A percentile compares a stretch with the other conserved stretches of the same genome.
These are phyloP conservation scores for Verticillium dahliae DNA, from an alignment of 2,329 filamentous ascomycete genomes.

Conservation along the genomic window DNA sequence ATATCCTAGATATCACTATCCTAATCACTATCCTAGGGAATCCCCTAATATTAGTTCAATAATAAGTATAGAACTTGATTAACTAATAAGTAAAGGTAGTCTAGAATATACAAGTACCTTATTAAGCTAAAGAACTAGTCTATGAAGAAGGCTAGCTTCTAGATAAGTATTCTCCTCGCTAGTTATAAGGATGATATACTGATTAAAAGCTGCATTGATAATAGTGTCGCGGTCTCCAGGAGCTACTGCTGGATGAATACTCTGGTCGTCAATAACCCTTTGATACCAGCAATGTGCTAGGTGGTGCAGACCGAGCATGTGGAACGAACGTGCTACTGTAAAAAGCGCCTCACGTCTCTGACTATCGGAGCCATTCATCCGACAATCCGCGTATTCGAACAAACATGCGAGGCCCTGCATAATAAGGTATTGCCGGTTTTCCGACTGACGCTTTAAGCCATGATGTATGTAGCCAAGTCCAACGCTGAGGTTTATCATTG, in stretches of 20 bases:
- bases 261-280: conserved; percentile 1
- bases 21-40: no score
- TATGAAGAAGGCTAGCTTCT: background rate
- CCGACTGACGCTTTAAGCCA: conserved; percentile 79
- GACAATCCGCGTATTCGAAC: conserved; percentile 60
- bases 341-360: conserved; percentile 71
- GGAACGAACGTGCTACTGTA: conserved; percentile 72
- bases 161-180: background rate
- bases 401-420: conserved; percentile 81
- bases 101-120: no score
- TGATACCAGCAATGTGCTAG: conserved; percentile 11
- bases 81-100: no score
- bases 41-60: no score
- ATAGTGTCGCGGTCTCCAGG: background rate
- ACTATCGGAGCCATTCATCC: conserved; percentile 30
- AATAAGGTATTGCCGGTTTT: conserved; percentile 83
- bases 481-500: conserved; percentile 73
- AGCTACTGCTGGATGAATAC: no score
- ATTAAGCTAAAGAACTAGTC: background rate
- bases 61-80: no score
- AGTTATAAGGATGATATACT: background rate
- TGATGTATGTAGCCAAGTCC: conserved; percentile 83
- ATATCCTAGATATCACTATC: no score
- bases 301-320: conserved; percentile 28
- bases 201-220: background rate